Evolutionary conservation across 495 filamentous ascomycete species (phyloP).

Genomic region (Penicillium cataractarum): DNA sequence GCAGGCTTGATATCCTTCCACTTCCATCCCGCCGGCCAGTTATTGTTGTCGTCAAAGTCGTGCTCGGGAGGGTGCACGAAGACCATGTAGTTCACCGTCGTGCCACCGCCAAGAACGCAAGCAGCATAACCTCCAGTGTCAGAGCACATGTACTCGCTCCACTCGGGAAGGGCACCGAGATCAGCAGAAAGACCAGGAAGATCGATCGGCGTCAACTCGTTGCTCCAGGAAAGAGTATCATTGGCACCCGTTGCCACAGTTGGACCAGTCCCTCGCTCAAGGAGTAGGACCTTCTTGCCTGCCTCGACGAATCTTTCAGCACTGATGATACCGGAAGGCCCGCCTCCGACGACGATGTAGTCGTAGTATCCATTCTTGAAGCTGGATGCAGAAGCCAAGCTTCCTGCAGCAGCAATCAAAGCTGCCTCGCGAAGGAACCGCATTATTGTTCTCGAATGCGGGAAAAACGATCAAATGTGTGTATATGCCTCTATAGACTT

Average conservation of each 20-base stretch:
- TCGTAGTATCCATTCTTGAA: conserved; percentile 30
- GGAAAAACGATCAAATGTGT: background rate
- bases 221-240: conserved; percentile 35
- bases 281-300: conserved; percentile 48
- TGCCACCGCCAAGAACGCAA: conserved; percentile 77
- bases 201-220: conserved; percentile 69
- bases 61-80: conserved; percentile 59
- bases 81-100: conserved; percentile 71
- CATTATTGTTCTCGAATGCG: conserved; percentile 11
- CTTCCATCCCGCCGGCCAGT: conserved; percentile 77
- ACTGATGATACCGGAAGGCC: conserved; percentile 45
- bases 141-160: conserved; percentile 52
- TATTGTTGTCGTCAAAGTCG: conserved; percentile 74
- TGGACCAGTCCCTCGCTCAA: conserved; percentile 42
- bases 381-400: conserved; percentile 20
- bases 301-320: conserved; percentile 68
- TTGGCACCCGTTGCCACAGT: conserved; percentile 36
- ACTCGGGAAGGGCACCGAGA: conserved; percentile 26
- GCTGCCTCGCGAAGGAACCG: conserved; percentile 20
- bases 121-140: conserved; percentile 76
- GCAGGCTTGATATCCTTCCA: conserved; percentile 61
- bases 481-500: background rate
- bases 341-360: conserved; percentile 42
- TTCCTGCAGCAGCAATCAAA: conserved; percentile 16
- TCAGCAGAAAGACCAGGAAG: conserved; percentile 66